These are phyloP conservation scores for Camellia oleifera DNA, from an alignment of 179 eudicot species.

Conservation along the genomic window DNA sequence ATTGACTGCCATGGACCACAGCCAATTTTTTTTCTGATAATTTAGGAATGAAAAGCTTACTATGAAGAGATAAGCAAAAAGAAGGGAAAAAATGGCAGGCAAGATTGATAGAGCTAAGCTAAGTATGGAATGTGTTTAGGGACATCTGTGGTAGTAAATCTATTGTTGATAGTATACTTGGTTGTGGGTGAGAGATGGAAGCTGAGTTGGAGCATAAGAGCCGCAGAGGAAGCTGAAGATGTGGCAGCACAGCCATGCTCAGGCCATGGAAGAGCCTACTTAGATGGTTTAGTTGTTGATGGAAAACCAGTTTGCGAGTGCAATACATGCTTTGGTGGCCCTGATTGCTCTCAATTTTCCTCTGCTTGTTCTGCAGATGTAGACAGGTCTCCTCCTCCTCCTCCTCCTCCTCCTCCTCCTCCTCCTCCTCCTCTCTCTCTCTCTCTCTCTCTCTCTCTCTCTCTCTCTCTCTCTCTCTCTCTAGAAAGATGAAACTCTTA, in stretches of 20 bases:
- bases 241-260: constrained; percentile 52
- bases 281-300: constrained; percentile 36
- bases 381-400: constrained; percentile 26
- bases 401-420: too few species aligned
- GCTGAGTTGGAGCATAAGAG: constrained; percentile 49
- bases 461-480: not conserved
- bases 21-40: too few species aligned
- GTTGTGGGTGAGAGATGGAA: not conserved
- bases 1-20: too few species aligned
- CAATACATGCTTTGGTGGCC: constrained; percentile 40
- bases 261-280: constrained; percentile 54
- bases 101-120: too few species aligned
- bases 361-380: constrained; percentile 43
- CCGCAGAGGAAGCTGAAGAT: constrained; percentile 60
- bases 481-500: too few species aligned
- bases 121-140: too few species aligned
- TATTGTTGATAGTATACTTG: constrained; percentile 1
- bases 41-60: too few species aligned
- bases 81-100: too few species aligned
- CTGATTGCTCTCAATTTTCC: constrained; percentile 38
- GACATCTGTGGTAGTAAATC: constrained; percentile 10
- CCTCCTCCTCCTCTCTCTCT: too few species aligned
- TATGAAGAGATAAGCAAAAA: too few species aligned
- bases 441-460: not conserved
- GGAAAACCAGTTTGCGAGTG: constrained; percentile 52